Percentiles rank a stretch among this genome's conserved stretches.
Conservation (phyloP, 1,284 basidiomycete species). For the Inonotus hispidus region DNA sequence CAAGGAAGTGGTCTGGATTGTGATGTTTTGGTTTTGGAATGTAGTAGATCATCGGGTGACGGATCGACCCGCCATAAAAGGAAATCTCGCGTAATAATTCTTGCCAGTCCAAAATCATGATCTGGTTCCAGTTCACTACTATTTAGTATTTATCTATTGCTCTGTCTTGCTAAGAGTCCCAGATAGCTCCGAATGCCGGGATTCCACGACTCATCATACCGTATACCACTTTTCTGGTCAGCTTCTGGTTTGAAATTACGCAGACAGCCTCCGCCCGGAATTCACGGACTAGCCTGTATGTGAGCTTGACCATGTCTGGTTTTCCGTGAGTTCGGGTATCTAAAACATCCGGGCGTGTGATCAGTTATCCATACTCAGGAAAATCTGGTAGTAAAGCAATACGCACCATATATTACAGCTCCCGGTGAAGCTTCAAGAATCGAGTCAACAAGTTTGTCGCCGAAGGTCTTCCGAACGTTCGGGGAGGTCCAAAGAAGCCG, state of each 20-base stretch:
- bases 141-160: no score
- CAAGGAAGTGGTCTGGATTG: no score
- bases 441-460: conserved; percentile 51
- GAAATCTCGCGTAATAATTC: background rate
- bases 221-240: conserved; percentile 57
- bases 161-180: conserved; percentile 47
- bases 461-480: conserved; percentile 54
- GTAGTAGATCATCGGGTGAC: no score
- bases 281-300: conserved; percentile 49
- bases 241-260: conserved; percentile 55
- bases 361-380: background rate
- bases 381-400: background rate
- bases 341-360: conserved; percentile 21
- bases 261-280: conserved; percentile 58
- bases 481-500: conserved; percentile 56
- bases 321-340: conserved; percentile 55
- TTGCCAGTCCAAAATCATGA: no score
- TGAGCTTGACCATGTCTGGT: conserved; percentile 58
- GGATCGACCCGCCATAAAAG: no score
- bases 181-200: conserved; percentile 56
- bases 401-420: conserved; percentile 50
- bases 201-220: conserved; percentile 56
- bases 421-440: conserved; percentile 47
- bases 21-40: no score
- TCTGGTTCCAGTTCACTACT: no score